phyloP scores from a whole-genome alignment of 2,329 filamentous ascomycete genomes.

The Mycosphaerelloides madeirae region DNA sequence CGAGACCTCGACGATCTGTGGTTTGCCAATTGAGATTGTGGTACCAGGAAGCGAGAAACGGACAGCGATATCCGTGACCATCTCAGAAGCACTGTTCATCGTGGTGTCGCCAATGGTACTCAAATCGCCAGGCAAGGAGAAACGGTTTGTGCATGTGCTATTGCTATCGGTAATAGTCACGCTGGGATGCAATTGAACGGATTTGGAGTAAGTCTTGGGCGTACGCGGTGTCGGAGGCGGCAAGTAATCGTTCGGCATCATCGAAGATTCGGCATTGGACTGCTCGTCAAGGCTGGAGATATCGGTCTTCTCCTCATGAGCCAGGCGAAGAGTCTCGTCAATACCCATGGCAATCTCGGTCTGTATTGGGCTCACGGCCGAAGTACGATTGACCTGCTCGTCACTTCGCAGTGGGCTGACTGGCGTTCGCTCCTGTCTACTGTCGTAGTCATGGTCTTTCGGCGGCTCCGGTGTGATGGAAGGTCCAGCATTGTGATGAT shows the following conservation, averaged over 20 bases:
- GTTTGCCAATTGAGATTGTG: constrained; percentile 33
- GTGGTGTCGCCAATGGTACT: constrained; percentile 30
- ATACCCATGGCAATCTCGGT: constrained; percentile 27
- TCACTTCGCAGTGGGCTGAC: constrained; percentile 30
- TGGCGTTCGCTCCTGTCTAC: constrained; percentile 16
- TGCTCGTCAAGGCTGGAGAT: constrained; percentile 5
- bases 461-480: constrained; percentile 9
- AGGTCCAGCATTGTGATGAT: constrained; percentile 3
- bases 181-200: constrained; percentile 27
- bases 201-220: constrained; percentile 31
- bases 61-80: constrained; percentile 35
- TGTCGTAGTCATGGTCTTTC: constrained; percentile 5
- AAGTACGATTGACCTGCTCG: constrained; percentile 26
- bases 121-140: constrained; percentile 30
- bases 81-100: constrained; percentile 29
- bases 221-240: constrained; percentile 28
- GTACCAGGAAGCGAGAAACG: constrained; percentile 34
- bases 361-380: constrained; percentile 32
- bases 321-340: constrained; percentile 25
- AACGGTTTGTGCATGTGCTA: constrained; percentile 24
- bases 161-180: constrained; percentile 19
- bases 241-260: constrained; percentile 16
- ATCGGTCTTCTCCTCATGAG: constrained; percentile 9
- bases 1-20: constrained; percentile 32
- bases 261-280: constrained; percentile 1